Evolutionary conservation across 331 rosid genomes (phyloP).

Genomic region (Spiraea crenata): DNA sequence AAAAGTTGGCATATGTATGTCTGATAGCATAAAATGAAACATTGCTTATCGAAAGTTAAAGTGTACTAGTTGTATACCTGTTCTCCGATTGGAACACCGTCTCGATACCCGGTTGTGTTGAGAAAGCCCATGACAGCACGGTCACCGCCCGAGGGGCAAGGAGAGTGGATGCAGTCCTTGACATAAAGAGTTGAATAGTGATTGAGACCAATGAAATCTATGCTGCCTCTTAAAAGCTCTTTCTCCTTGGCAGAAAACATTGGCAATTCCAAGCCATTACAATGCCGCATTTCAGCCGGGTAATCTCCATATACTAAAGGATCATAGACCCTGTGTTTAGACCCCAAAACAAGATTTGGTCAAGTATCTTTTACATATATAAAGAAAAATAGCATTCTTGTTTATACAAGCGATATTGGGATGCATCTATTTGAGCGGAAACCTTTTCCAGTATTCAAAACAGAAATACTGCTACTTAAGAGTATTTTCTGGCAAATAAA

Average conservation of each 20-base stretch:
- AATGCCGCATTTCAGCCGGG: conserved; percentile 51
- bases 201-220: conserved; percentile 62
- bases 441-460: no score
- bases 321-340: conserved; percentile 43
- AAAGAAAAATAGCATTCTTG: no score
- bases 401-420: no score
- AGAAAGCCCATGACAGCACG: conserved; percentile 51
- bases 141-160: conserved; percentile 34
- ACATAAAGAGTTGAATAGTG: conserved; percentile 55
- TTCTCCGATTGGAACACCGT: conserved; percentile 65
- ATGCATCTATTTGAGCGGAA: no score
- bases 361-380: no score
- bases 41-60: neutral
- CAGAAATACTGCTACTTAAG: no score
- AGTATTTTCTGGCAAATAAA: no score
- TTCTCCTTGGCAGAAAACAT: conserved; percentile 41
- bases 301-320: conserved; percentile 66
- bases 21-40: neutral
- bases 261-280: conserved; percentile 49
- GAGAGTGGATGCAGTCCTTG: conserved; percentile 46
- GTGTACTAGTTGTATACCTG: conserved; percentile 24
- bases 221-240: conserved; percentile 42
- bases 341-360: neutral
- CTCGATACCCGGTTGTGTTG: conserved; percentile 29
- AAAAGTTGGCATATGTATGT: no score